Evolutionary conservation across 768 basidiomycete species (phyloP).

Genomic region (Pleurotus citrinopileatus): DNA sequence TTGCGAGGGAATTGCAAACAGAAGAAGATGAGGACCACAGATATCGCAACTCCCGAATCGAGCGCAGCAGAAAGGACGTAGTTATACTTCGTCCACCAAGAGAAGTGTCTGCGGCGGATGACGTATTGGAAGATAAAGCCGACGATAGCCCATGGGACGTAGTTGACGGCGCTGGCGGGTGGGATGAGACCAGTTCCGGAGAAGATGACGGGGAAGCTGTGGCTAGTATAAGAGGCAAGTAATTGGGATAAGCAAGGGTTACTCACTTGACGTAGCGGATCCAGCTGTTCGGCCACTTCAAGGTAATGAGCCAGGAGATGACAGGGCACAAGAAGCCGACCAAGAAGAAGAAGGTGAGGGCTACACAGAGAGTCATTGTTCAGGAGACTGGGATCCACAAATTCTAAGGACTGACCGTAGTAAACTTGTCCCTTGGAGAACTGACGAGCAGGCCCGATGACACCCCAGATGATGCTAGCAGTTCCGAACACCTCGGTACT

Average conservation of each 20-base stretch:
- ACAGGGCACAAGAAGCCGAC: constrained; percentile 62
- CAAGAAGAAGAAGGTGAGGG: constrained; percentile 76
- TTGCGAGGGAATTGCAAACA: constrained; percentile 68
- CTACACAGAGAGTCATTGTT: constrained; percentile 13
- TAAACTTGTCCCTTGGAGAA: constrained; percentile 69
- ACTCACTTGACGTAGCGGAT: constrained; percentile 63
- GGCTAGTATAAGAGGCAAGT: neutral
- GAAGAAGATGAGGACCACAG: constrained; percentile 47
- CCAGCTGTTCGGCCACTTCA: constrained; percentile 61
- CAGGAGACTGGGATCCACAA: constrained; percentile 1
- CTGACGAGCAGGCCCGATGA: constrained; percentile 69
- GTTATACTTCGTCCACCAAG: constrained; percentile 68
- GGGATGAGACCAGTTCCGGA: constrained; percentile 59
- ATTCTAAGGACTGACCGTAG: constrained; percentile 31
- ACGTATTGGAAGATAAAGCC: constrained; percentile 65
- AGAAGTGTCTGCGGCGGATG: constrained; percentile 56
- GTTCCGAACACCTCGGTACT: constrained; percentile 71
- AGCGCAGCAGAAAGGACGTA: constrained; percentile 72
- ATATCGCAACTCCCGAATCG: constrained; percentile 66
- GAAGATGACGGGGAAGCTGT: constrained; percentile 53
- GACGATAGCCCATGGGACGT: constrained; percentile 61
- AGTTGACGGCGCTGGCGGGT: constrained; percentile 68
- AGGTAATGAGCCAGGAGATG: constrained; percentile 48
- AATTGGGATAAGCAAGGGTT: neutral
- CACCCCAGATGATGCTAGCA: constrained; percentile 79